These are phyloP conservation scores for Eruca vesicaria DNA, from an alignment of 441 rosid genomes.

Conservation along the genomic window DNA sequence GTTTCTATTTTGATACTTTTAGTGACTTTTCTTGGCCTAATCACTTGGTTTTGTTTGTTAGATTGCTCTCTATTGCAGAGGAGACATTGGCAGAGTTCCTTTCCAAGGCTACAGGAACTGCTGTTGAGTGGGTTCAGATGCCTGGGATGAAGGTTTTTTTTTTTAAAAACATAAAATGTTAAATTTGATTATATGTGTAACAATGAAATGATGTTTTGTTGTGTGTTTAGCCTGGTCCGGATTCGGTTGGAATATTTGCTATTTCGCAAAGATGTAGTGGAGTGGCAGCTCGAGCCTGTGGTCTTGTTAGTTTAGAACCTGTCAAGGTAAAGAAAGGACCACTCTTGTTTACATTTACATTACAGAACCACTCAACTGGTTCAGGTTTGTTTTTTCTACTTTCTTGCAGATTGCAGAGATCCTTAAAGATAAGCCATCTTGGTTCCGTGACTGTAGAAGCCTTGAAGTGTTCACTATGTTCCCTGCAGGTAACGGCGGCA, in stretches of 20 bases:
- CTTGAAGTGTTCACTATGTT: constrained; percentile 95
- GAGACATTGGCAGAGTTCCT: constrained; percentile 99
- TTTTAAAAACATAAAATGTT: too few species aligned
- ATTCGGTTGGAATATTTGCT: constrained; percentile 99
- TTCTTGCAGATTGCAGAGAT: constrained; percentile 85
- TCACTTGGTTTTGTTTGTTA: constrained; percentile 10
- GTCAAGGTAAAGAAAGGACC: constrained; percentile 51
- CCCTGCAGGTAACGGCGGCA: constrained; percentile 95
- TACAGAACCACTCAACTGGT: neutral
- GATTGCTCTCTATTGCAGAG: constrained; percentile 97
- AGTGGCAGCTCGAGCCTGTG: constrained; percentile 99
- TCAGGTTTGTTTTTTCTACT: neutral
- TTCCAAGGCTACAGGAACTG: constrained; percentile 99
- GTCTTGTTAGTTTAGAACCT: constrained; percentile 99
- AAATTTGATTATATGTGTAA: too few species aligned
- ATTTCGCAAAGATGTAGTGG: constrained; percentile 98
- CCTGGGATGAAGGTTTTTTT: constrained; percentile 99
- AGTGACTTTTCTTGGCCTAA: neutral
- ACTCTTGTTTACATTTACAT: neutral
- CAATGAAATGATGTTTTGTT: neutral
- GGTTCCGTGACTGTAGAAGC: constrained; percentile 99
- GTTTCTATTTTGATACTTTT: neutral
- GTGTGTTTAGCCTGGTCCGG: constrained; percentile 98
- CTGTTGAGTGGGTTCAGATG: constrained; percentile 99
- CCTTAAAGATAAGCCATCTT: constrained; percentile 94